Conservation (phyloP, 306 rosid genomes). For the Chamaecrista fasciculata region DNA sequence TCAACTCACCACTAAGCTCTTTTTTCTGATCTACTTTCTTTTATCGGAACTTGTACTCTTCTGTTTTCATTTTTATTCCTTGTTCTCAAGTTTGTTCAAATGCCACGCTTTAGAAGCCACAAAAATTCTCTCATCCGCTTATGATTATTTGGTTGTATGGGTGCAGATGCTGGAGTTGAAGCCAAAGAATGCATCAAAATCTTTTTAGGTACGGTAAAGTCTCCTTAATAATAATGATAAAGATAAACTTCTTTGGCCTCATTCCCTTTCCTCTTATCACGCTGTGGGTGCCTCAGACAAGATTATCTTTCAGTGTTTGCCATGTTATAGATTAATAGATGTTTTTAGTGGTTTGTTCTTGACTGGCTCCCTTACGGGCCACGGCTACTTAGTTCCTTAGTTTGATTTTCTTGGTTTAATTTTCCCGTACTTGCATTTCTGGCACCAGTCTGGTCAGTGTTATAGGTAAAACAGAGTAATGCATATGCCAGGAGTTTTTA, state of each 20-base stretch:
- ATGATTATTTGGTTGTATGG: slow-evolving; percentile 16
- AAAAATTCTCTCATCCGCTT: not conserved
- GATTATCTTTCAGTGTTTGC: not conserved
- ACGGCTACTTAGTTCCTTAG: not conserved
- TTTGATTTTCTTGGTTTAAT: not conserved
- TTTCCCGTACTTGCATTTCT: not conserved
- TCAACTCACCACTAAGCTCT: not conserved
- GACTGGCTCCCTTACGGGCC: not conserved
- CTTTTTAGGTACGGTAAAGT: slow-evolving; percentile 58
- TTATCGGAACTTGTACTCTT: not conserved
- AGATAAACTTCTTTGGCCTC: not conserved
- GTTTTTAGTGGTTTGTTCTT: not conserved
- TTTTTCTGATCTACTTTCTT: not conserved
- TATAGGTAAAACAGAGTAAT: not conserved
- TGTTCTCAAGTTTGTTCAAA: not conserved
- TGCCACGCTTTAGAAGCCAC: not conserved
- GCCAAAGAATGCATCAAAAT: slow-evolving; percentile 81
- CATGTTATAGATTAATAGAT: not conserved
- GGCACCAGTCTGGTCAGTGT: not conserved
- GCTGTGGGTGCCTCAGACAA: not conserved
- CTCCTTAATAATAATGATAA: not conserved
- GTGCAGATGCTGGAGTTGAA: slow-evolving; percentile 68
- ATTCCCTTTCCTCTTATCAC: not conserved
- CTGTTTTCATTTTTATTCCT: not conserved
- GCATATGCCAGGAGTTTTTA: too few species aligned